Evolutionary conservation across 2,329 filamentous ascomycete genomes (phyloP).

Genomic region (Botrytis fragariae): DNA sequence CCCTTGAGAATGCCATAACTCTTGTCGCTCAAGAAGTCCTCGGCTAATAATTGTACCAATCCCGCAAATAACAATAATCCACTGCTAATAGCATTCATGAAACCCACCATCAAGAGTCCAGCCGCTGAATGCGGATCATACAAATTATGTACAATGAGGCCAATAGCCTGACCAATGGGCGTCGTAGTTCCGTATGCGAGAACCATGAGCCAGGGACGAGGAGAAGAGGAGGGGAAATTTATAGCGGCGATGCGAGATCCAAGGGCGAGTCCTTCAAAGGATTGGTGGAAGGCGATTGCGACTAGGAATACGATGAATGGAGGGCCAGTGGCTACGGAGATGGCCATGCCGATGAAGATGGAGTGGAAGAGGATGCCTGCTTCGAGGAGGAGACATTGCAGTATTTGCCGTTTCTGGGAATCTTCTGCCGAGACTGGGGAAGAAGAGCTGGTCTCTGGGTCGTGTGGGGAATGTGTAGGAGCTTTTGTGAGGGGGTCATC

Average conservation of each 20-base stretch:
- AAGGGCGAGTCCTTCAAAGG: constrained; percentile 83
- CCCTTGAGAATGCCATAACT: constrained; percentile 61
- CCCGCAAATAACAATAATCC: constrained; percentile 80
- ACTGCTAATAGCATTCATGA: constrained; percentile 83
- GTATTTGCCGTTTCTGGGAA: constrained; percentile 63
- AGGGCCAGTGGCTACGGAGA: constrained; percentile 76
- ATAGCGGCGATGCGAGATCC: constrained; percentile 82
- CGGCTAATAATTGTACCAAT: constrained; percentile 77
- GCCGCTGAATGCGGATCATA: constrained; percentile 77
- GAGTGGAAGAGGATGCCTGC: constrained; percentile 83
- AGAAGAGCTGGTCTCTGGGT: constrained; percentile 34
- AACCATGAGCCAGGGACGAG: constrained; percentile 78
- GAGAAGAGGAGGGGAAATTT: constrained; percentile 69
- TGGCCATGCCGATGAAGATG: constrained; percentile 83
- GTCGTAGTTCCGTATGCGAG: constrained; percentile 75
- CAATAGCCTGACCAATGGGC: constrained; percentile 80
- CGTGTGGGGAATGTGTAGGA: constrained; percentile 20
- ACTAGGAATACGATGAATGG: constrained; percentile 77
- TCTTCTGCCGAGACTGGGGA: constrained; percentile 44
- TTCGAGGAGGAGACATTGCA: constrained; percentile 78
- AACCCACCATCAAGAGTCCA: constrained; percentile 76
- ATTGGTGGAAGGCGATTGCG: constrained; percentile 82
- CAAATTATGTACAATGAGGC: constrained; percentile 71
- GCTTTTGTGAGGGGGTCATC: background rate
- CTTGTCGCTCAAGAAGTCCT: constrained; percentile 76